Conservation (phyloP, 768 basidiomycete genomes). For the Ramaria rubella region DNA sequence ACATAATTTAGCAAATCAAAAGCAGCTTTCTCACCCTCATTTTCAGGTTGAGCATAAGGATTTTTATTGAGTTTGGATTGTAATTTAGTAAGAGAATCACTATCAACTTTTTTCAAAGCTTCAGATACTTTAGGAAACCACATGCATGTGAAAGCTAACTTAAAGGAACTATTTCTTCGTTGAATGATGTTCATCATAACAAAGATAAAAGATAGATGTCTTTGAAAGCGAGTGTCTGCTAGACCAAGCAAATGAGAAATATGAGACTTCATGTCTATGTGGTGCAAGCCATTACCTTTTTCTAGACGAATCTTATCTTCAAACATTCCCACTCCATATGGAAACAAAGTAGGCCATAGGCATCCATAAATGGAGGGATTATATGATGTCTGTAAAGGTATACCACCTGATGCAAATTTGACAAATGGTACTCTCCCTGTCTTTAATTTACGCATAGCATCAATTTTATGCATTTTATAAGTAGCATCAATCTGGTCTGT, state of each 20-base stretch:
- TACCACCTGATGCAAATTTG: slow-evolving; percentile 15
- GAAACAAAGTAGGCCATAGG: slow-evolving; percentile 20
- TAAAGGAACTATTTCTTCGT: neutral
- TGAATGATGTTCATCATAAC: slow-evolving; percentile 5
- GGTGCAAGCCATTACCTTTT: neutral
- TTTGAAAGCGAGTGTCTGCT: slow-evolving; percentile 2
- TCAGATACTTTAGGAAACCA: neutral
- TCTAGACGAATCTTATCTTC: no score
- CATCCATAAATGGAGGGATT: slow-evolving; percentile 16
- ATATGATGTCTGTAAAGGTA: slow-evolving; percentile 13
- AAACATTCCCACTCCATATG: slow-evolving; percentile 19
- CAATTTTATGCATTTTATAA: slow-evolving; percentile 15
- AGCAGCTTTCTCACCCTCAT: slow-evolving; percentile 15
- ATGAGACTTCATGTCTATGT: neutral
- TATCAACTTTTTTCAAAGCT: neutral
- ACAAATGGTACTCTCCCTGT: slow-evolving; percentile 12
- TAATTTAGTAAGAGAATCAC: neutral
- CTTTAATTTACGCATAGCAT: slow-evolving; percentile 1
- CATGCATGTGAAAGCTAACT: neutral
- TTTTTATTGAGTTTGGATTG: neutral
- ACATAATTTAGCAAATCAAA: slow-evolving; percentile 14
- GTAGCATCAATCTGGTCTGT: slow-evolving; percentile 12
- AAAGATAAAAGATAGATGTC: slow-evolving; percentile 4
- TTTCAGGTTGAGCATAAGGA: slow-evolving; percentile 5
- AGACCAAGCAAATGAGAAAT: neutral